Conservation (phyloP, 306 rosid species). For the Quercus agrifolia region DNA sequence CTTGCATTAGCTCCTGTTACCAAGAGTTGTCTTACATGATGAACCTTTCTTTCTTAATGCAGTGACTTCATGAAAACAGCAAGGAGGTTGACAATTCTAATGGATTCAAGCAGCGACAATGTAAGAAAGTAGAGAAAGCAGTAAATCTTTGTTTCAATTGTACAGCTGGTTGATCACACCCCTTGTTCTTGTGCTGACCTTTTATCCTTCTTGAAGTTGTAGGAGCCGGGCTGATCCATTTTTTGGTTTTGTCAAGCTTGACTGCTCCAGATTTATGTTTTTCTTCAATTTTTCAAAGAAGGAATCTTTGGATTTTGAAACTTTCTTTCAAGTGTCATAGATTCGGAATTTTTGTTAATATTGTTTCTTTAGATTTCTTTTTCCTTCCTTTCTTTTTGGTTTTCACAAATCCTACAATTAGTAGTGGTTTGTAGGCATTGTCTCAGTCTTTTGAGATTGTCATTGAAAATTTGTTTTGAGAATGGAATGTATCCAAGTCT, state of each 20-base stretch:
- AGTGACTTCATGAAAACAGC: slow-evolving; percentile 73
- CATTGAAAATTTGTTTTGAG: neutral
- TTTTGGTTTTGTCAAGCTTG: slow-evolving; percentile 14
- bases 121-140: slow-evolving; percentile 48
- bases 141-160: slow-evolving; percentile 38
- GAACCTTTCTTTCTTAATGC: slow-evolving; percentile 27
- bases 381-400: neutral
- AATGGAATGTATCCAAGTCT: too few species aligned
- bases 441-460: neutral
- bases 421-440: neutral
- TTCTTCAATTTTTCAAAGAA: slow-evolving; percentile 16
- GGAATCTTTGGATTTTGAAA: slow-evolving; percentile 20
- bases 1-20: neutral
- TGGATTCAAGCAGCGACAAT: slow-evolving; percentile 71
- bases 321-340: slow-evolving; percentile 14
- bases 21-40: neutral
- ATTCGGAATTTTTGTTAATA: slow-evolving; percentile 21
- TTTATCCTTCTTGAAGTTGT: slow-evolving; percentile 7
- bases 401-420: slow-evolving; percentile 1
- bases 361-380: slow-evolving; percentile 2
- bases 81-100: slow-evolving; percentile 74
- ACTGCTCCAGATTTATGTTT: slow-evolving; percentile 9
- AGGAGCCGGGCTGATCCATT: slow-evolving; percentile 31
- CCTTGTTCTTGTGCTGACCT: slow-evolving; percentile 36
- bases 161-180: slow-evolving; percentile 48